Percentiles rank a stretch among this genome's conserved stretches.
Conservation (phyloP, 2,329 filamentous ascomycete species). For the Talaromyces verruculosus region DNA sequence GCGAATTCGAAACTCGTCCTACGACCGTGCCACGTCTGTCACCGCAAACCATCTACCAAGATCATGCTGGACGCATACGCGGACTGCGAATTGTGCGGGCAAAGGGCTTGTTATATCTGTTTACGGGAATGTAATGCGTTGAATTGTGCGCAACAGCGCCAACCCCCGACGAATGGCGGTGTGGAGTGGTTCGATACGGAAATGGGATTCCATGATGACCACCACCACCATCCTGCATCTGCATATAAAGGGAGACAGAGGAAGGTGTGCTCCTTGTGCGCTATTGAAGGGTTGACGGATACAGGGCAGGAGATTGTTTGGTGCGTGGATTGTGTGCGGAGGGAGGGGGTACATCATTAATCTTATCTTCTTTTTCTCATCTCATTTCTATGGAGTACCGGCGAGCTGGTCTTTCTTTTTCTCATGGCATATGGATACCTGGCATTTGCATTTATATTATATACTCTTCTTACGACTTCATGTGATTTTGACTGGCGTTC, state of each 20-base stretch:
- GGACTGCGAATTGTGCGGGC: conserved; percentile 41
- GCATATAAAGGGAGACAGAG: conserved; percentile 20
- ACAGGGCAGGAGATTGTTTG: conserved; percentile 38
- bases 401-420: background rate
- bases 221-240: background rate
- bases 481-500: background rate
- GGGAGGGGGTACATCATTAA: conserved; percentile 10
- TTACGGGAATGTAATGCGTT: conserved; percentile 40
- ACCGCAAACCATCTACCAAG: conserved; percentile 42
- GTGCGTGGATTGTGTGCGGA: conserved; percentile 40
- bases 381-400: background rate
- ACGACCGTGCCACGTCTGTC: conserved; percentile 44
- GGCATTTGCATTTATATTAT: conserved; percentile 1
- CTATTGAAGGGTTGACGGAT: conserved; percentile 41
- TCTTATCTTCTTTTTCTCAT: background rate
- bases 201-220: background rate
- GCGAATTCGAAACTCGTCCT: conserved; percentile 30
- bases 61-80: conserved; percentile 44
- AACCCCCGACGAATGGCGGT: background rate
- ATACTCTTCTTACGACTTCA: background rate
- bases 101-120: conserved; percentile 45
- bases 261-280: conserved; percentile 43
- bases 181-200: conserved; percentile 1
- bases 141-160: conserved; percentile 28
- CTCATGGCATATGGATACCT: background rate